A percentile compares a stretch with the other conserved stretches of the same genome.
Evolutionary conservation across 176 grass and related monocot species (phyloP).

Genomic region (Hordeum vulgare): DNA sequence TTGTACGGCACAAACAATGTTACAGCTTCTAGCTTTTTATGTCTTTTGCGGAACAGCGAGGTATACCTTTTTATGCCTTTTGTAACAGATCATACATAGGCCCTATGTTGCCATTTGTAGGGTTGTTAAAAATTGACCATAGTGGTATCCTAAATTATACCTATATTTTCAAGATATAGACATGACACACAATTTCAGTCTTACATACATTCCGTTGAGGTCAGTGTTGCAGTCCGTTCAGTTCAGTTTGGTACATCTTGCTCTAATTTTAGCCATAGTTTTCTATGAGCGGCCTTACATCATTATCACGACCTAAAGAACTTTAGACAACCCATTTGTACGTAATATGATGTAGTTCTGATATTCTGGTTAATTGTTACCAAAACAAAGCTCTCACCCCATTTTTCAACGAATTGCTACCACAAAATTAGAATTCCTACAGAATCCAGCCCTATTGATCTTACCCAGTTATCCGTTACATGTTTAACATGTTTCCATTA

Average conservation of each 20-base stretch:
- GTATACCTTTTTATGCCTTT: background rate
- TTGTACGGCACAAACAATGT: background rate
- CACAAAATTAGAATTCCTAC: background rate
- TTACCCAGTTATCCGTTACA: background rate
- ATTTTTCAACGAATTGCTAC: background rate
- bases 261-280: background rate
- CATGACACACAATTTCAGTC: background rate
- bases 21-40: background rate
- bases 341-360: background rate
- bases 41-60: background rate
- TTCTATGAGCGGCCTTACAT: background rate
- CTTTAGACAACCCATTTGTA: background rate
- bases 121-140: background rate
- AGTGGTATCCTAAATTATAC: background rate
- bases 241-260: background rate
- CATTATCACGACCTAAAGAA: background rate
- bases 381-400: background rate
- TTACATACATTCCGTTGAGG: background rate
- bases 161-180: conserved; percentile 14
- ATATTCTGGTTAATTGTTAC: conserved; percentile 5
- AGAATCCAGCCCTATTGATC: background rate
- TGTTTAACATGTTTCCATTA: background rate
- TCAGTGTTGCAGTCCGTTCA: background rate
- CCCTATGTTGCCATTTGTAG: background rate
- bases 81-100: background rate